Base-by-base conservation (phyloP, 768 basidiomycete genomes). In the Hygrophorus russula region DNA sequence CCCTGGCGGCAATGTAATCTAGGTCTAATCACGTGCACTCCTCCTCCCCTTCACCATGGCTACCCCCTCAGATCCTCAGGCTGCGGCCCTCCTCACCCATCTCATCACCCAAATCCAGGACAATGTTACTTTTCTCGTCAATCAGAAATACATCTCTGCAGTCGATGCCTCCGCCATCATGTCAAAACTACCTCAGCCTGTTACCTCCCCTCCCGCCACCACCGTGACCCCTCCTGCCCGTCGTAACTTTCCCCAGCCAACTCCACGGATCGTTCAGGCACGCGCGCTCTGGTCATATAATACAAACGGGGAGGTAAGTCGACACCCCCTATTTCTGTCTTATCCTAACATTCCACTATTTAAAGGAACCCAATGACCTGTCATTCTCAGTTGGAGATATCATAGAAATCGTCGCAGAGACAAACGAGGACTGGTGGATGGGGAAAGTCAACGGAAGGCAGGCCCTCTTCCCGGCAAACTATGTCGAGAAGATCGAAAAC, bases 401-500 rank as follows among this genome's bases (percentile, higher is more conserved):
- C 20, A 74, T 93, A 52, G 80, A 87, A 44, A 67, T 93, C 20
- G 53, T 80, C 20, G 71, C 74, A 19, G 79, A 89, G 54, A 82
- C 74, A 39, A 86, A 89, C 47, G 56, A 62, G 4, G 87, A 91
- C 57, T 93, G 90, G 90, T 93, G 89, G 89, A 74, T 72, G 7
- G 89, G 89, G n/a, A 70, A 62, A 48, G 54, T 64, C 44, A 71
- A 74, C 32, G 78, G 78, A 19, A 69, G 60, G 44, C 69, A 77
- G 49, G 88, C 80, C 13, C 66, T 89, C 28, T 88, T 91, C 62
- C 89, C 88, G 0, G 69, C 80, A 14, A 78, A 75, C 50, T 71
- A 84, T 45, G 82, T 85, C 32, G 77, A 82, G 60, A 74, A 70
- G 50, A 46, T 80, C 20, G 41, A 42, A 14, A 54, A 53, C 17